Base-by-base conservation (phyloP, 331 rosid species). In the Malus hybrid region DNA sequence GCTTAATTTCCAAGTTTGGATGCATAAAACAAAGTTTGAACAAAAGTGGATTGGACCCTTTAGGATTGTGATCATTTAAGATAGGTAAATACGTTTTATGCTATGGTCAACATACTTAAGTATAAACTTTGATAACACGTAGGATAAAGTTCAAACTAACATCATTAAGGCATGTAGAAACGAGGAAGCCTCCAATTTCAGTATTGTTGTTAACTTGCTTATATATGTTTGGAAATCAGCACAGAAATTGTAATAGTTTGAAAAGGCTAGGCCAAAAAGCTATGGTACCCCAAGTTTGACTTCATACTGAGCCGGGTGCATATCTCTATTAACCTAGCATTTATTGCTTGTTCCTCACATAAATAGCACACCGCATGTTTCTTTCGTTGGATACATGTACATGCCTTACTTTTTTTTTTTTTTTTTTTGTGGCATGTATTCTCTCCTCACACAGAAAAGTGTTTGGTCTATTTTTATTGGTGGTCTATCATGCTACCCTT, bases 1-100 rank as follows among this genome's bases (percentile, higher is more conserved):
- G 77, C 59, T 66, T 55, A 74, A 63, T 24, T n/a, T 42, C 63
- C 16, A 67, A 28, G 70, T 66, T 5, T 82, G 60, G 44, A 74
- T 75, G 77, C 78, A 33, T 55, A 50, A 80, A 69, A 76, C 64
- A 61, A 73, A 67, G 71, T 78, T 69, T 19, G 61, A 54, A 54
- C 77, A 80, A 22, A 7, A 32, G 10, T 71, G 71, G 73, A 63
- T 7, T 39, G 57, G 68, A 29, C 34, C 33, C 65, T 36, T 11
- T n/a, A 33, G 65, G 67, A 27, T 65, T 59, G 27, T 80, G 60
- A 57, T 61, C 18, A 72, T 19, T 33, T 44, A 33, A 19, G 55
- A 72, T 67, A 14, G 66, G 66, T 27, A 32, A n/a, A 72, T 67
- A 14, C 34, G 34, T 44, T 61, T 75, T 39, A 54, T 42, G 60